A percentile compares a stretch with the other conserved stretches of the same genome.
Conservation (phyloP, 139 green algal genomes). For the Chlamydomonas incerta region DNA sequence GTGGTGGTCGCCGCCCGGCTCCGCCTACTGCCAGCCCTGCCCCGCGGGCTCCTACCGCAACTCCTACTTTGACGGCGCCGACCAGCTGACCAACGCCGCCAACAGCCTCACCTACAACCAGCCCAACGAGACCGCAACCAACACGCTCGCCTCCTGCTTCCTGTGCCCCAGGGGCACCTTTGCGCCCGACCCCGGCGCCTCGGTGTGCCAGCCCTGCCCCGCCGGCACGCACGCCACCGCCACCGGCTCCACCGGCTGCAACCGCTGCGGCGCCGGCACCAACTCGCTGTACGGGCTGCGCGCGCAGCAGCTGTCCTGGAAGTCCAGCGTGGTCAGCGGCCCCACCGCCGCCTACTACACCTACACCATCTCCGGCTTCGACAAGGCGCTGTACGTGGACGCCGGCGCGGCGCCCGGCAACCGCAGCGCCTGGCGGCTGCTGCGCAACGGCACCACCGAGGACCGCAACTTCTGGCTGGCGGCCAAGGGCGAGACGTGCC, state of each 20-base stretch:
- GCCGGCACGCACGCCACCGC: not conserved
- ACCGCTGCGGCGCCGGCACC: not conserved
- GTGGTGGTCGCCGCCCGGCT: not conserved
- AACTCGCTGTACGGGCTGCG: constrained; percentile 12
- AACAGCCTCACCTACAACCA: not conserved
- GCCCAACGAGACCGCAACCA: not conserved
- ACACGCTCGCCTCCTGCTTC: not conserved
- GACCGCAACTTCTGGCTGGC: constrained; percentile 23
- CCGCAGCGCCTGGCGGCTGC: not conserved
- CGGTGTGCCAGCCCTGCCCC: constrained; percentile 26
- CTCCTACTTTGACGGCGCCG: constrained; percentile 5
- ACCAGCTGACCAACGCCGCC: not conserved
- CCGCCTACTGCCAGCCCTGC: not conserved
- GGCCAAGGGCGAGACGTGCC: constrained; percentile 8
- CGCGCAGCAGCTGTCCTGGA: constrained; percentile 14
- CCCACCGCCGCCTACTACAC: not conserved
- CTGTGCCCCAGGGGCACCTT: constrained; percentile 29
- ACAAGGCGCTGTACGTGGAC: not conserved
- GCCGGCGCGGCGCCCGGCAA: not conserved
- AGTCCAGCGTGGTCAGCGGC: not conserved
- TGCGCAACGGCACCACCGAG: not conserved
- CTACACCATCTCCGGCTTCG: constrained; percentile 1
- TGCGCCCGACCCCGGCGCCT: not conserved
- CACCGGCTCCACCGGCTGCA: not conserved
- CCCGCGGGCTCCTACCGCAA: constrained; percentile 40